Base-by-base conservation (phyloP, 2,329 filamentous ascomycete genomes). In the Exophiala aquamarina region DNA sequence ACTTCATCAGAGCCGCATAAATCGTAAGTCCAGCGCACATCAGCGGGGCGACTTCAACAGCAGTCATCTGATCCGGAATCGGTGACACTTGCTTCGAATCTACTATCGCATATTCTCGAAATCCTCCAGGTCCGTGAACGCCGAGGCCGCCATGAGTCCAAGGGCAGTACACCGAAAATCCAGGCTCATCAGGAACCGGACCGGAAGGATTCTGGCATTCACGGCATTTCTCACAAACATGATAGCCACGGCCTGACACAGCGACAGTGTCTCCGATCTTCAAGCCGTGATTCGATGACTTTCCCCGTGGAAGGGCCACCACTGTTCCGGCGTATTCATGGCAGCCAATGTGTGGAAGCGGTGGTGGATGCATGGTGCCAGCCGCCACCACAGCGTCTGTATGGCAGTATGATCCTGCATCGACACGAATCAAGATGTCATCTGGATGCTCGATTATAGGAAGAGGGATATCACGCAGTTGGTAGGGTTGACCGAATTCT, bases 341-440 rank as follows among this genome's bases (percentile, higher is more conserved):
- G 44, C 66, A 69, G 29, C 70, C 67, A 28, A 74, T 59, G 52
- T 72, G 71, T 6, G 73, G 73, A 2, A 63, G 62, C 1, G 71
- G 69, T 20, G 64, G 52, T 2, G 57, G 59, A 5, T 56, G 58
- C 61, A 69, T 63, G 29, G 62, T 54, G 11, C 67, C 67, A 29
- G 63, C 50, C 21, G 66, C 63, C 14, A 71, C 58, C 7, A 69
- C 63, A 19, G 58, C 63, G 42, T 71, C 68, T 9, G 70, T 75
- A 54, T 75, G 72, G 58, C 70, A 74, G 54, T 75, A 75, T 1
- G 70, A 73, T 8, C 70, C 71, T 4, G 72, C 72, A 38, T 70
- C 66, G 29, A 76, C 71, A 47, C 66, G 66, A 57, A 75, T 67
- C 14, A 75, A 65, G 18, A 75, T 40, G 47, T 75, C 72, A 50